These are phyloP conservation scores for Bothriochloa decipiens DNA, from an alignment of 176 grass and related monocot species.

Conservation along the genomic window DNA sequence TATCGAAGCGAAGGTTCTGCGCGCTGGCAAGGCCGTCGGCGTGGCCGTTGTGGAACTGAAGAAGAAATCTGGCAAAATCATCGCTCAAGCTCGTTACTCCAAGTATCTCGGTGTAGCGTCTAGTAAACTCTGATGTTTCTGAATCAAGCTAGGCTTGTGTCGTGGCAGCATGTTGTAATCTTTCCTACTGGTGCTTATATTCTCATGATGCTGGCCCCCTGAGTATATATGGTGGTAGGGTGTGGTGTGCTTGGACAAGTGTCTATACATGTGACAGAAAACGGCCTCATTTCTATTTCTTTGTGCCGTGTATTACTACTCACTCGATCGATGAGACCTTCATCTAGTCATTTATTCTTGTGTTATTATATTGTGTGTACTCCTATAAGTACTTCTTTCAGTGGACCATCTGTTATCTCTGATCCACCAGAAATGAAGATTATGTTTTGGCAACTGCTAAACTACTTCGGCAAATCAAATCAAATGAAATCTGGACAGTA, in stretches of 20 bases:
- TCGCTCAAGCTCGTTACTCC: constrained; percentile 87
- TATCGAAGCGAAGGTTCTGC: constrained; percentile 86
- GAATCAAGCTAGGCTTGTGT: not conserved
- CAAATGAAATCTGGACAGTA: too few relatives aligned
- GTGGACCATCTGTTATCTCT: not conserved
- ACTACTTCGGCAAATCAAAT: too few relatives aligned
- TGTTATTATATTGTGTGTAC: too few relatives aligned
- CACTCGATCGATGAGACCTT: not conserved
- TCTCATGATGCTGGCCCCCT: not conserved
- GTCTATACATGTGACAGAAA: not conserved
- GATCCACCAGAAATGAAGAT: not conserved
- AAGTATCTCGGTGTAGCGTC: constrained; percentile 74
- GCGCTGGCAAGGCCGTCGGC: constrained; percentile 78
- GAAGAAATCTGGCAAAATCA: constrained; percentile 84
- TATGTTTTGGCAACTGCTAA: not conserved
- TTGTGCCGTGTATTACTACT: not conserved
- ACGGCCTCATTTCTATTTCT: not conserved
- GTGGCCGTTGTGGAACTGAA: constrained; percentile 77
- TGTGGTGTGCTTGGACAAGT: constrained; percentile 7
- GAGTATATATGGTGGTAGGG: not conserved
- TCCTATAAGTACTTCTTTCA: too few relatives aligned
- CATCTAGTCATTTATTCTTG: not conserved
- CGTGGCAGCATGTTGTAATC: not conserved
- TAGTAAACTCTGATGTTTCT: constrained; percentile 61
- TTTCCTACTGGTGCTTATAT: not conserved